phyloP scores from a whole-genome alignment of 805 yeast species.

The Metschnikowia reukaufii region DNA sequence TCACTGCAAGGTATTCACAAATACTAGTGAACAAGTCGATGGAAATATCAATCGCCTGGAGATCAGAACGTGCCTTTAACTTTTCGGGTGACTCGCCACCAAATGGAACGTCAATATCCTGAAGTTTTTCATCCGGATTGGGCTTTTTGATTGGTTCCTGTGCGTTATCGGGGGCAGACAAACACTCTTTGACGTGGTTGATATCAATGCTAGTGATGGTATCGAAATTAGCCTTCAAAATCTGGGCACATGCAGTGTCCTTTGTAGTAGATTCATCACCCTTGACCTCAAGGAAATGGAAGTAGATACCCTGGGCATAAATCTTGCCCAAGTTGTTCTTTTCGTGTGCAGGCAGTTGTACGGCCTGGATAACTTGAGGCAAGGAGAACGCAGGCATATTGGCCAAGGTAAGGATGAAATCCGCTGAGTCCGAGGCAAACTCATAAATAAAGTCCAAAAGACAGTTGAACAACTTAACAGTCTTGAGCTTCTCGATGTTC shows the following conservation, averaged over 20 bases:
- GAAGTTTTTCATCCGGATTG: conserved; percentile 15
- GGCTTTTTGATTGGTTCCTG: conserved; percentile 31
- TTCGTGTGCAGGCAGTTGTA: conserved; percentile 17
- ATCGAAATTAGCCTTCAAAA: conserved; percentile 25
- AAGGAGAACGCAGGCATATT: conserved; percentile 19
- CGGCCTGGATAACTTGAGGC: conserved; percentile 19
- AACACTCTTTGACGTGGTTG: conserved; percentile 9
- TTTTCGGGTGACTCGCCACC: conserved; percentile 37
- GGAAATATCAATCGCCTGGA: conserved; percentile 66
- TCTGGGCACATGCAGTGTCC: conserved; percentile 20
- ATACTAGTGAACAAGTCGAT: conserved; percentile 76
- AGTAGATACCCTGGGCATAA: conserved; percentile 43
- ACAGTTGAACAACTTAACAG: conserved; percentile 48
- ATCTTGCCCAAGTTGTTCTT: conserved; percentile 31
- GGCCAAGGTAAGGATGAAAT: conserved; percentile 43
- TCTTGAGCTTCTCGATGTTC: conserved; percentile 34
- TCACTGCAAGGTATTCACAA: conserved; percentile 54
- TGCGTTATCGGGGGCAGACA: conserved; percentile 33
- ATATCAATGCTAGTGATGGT: conserved; percentile 31
- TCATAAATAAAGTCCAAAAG: conserved; percentile 59
- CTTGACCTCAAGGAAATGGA: conserved; percentile 40
- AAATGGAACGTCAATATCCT: conserved; percentile 26
- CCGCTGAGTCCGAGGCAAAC: conserved; percentile 57
- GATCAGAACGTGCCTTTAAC: conserved; percentile 46
- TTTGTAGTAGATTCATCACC: conserved; percentile 18